A percentile compares a stretch with the other conserved stretches of the same genome.
phyloP scores from a whole-genome alignment of 805 yeast species.

The Citeromyces matritensis region DNA sequence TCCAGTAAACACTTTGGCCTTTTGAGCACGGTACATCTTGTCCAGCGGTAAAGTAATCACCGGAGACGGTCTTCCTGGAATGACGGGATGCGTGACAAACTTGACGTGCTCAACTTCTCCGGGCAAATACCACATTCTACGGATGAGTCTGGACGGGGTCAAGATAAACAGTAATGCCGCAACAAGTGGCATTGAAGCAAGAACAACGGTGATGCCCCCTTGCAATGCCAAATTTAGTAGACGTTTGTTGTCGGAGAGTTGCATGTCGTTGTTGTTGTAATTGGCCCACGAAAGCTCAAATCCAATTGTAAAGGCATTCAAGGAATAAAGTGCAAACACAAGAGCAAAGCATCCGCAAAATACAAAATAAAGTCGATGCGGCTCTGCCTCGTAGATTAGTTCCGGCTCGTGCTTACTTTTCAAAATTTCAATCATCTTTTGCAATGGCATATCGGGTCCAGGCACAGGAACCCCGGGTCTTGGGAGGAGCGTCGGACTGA shows the following conservation, averaged over 20 bases:
- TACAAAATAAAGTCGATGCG: constrained; percentile 63
- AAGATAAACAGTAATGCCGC: constrained; percentile 24
- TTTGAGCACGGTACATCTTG: constrained; percentile 36
- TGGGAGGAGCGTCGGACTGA: constrained; percentile 54
- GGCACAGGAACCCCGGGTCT: constrained; percentile 70
- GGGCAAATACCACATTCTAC: constrained; percentile 70
- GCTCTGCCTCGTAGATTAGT: constrained; percentile 69
- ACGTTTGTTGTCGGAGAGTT: constrained; percentile 10
- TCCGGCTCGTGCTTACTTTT: constrained; percentile 45
- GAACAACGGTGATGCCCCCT: constrained; percentile 15
- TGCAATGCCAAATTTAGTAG: constrained; percentile 11
- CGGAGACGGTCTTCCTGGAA: constrained; percentile 70
- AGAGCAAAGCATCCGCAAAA: constrained; percentile 56
- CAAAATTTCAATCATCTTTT: constrained; percentile 46
- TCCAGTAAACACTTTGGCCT: constrained; percentile 71
- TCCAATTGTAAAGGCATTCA: constrained; percentile 22
- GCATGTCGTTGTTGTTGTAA: constrained; percentile 14
- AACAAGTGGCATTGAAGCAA: constrained; percentile 25
- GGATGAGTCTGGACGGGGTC: constrained; percentile 55
- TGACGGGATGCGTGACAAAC: constrained; percentile 59
- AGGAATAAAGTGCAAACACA: constrained; percentile 54
- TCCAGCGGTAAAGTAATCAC: constrained; percentile 51
- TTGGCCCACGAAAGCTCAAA: constrained; percentile 10
- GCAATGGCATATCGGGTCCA: constrained; percentile 34
- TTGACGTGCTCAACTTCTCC: constrained; percentile 38